Percentiles rank a stretch among this genome's conserved stretches.
These are phyloP conservation scores for Anastatica hierochuntica DNA, from an alignment of 345 rosid genomes.

Conservation along the genomic window DNA sequence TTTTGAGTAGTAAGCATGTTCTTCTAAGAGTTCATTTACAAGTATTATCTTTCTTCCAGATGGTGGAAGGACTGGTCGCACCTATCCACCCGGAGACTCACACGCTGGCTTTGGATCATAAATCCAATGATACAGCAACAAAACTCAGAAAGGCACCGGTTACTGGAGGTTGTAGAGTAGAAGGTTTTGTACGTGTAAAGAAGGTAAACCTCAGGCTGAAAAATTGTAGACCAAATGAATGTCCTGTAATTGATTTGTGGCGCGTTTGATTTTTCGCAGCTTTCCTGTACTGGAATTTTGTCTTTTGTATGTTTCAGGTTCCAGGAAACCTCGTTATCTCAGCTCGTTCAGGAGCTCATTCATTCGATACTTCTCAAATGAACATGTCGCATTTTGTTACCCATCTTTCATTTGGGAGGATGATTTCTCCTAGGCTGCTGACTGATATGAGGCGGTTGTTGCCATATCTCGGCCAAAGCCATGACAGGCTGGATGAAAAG, in stretches of 20 bases:
- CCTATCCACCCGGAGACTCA: slow-evolving; percentile 57
- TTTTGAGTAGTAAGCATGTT: slow-evolving; percentile 5
- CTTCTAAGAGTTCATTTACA: slow-evolving; percentile 5
- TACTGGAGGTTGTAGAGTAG: slow-evolving; percentile 89
- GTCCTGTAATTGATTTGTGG: no score
- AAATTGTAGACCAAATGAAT: no score
- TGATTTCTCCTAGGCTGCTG: not conserved
- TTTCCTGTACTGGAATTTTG: no score
- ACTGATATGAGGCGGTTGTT: slow-evolving; percentile 16
- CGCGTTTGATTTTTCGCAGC: no score
- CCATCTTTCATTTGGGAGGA: slow-evolving; percentile 63
- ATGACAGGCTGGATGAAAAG: slow-evolving; percentile 61
- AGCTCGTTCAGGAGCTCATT: slow-evolving; percentile 81
- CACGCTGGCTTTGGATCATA: slow-evolving; percentile 32
- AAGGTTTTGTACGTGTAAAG: slow-evolving; percentile 82
- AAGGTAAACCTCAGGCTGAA: slow-evolving; percentile 57
- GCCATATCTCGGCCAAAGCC: slow-evolving; percentile 76
- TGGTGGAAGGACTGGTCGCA: slow-evolving; percentile 61
- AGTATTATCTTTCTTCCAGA: slow-evolving; percentile 38
- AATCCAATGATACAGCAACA: slow-evolving; percentile 30
- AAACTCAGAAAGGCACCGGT: slow-evolving; percentile 48
- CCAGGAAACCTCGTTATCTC: slow-evolving; percentile 78
- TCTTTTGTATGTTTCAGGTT: slow-evolving; percentile 51
- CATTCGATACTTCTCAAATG: slow-evolving; percentile 82
- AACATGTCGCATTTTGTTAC: slow-evolving; percentile 84